Evolutionary conservation across 345 rosid species (phyloP).

Genomic region (Gossypium bickii): DNA sequence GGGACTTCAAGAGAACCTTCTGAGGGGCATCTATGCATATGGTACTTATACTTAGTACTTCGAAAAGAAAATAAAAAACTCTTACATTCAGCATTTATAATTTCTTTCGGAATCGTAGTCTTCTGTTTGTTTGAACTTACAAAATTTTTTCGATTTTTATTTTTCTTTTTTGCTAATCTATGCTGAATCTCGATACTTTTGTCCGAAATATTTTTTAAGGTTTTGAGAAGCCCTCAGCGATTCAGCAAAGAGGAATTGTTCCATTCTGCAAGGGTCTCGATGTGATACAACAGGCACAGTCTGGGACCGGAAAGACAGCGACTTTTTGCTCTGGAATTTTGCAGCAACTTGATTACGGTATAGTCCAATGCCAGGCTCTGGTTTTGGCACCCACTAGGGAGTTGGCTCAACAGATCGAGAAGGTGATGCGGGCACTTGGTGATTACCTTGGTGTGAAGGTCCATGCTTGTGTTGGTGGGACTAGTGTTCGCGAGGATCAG

Average conservation of each 20-base stretch:
- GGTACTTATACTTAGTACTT: constrained; percentile 37
- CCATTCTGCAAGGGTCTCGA: constrained; percentile 92
- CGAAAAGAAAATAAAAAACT: background rate
- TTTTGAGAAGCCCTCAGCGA: constrained; percentile 96
- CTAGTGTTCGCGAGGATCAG: constrained; percentile 91
- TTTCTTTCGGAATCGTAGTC: background rate
- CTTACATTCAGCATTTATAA: background rate
- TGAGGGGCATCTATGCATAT: constrained; percentile 92
- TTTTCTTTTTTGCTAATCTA: background rate
- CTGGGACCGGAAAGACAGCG: constrained; percentile 92
- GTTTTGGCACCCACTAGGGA: constrained; percentile 92
- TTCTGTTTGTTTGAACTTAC: background rate
- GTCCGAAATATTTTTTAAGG: constrained; percentile 26
- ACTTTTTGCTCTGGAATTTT: constrained; percentile 91
- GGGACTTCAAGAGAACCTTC: constrained; percentile 76
- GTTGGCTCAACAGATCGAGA: constrained; percentile 89
- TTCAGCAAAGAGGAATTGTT: constrained; percentile 90
- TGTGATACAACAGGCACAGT: constrained; percentile 95
- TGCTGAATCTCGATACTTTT: background rate
- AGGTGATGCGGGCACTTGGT: constrained; percentile 93
- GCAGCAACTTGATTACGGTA: constrained; percentile 70
- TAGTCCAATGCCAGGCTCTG: constrained; percentile 76
- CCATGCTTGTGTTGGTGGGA: constrained; percentile 95
- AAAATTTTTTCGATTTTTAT: background rate
- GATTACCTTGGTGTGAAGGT: constrained; percentile 87